A percentile compares a stretch with the other conserved stretches of the same genome.
Conservation (phyloP, 805 yeast species). For the Babjeviella inositovora region DNA sequence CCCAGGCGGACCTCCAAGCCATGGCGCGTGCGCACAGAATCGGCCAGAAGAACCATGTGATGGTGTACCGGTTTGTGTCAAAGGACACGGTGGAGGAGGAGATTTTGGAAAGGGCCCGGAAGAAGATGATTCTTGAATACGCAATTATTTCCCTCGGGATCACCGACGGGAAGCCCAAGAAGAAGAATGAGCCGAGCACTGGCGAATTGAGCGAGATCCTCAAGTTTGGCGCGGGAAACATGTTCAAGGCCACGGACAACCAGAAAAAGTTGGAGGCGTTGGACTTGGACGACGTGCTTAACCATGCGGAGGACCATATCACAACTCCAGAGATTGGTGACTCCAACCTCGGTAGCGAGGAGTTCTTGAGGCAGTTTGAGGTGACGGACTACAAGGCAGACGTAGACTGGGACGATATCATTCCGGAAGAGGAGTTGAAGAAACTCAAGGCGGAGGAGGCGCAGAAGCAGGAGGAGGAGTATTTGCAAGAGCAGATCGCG, state of each 20-base stretch:
- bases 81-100: slow-evolving; percentile 98
- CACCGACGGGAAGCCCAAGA: slow-evolving; percentile 48
- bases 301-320: slow-evolving; percentile 93
- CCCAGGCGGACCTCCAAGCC: slow-evolving; percentile 97
- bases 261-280: slow-evolving; percentile 91
- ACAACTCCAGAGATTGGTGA: slow-evolving; percentile 96
- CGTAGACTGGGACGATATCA: slow-evolving; percentile 97
- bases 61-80: slow-evolving; percentile 94
- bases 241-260: slow-evolving; percentile 92
- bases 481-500: slow-evolving; percentile 77
- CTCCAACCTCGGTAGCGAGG: slow-evolving; percentile 97
- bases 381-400: slow-evolving; percentile 98
- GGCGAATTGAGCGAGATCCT: slow-evolving; percentile 84
- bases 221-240: slow-evolving; percentile 96
- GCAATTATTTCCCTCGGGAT: slow-evolving; percentile 95
- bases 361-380: slow-evolving; percentile 90
- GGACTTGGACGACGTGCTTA: slow-evolving; percentile 89
- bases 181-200: slow-evolving; percentile 59
- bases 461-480: slow-evolving; percentile 73
- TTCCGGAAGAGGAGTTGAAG: slow-evolving; percentile 84
- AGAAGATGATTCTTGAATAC: slow-evolving; percentile 95
- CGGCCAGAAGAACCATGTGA: slow-evolving; percentile 97
- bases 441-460: slow-evolving; percentile 86
- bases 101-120: slow-evolving; percentile 89
- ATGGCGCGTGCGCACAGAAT: slow-evolving; percentile 99